Evolutionary conservation across 176 grass and related monocot species (phyloP).

Genomic region (Musa troglodytarum): DNA sequence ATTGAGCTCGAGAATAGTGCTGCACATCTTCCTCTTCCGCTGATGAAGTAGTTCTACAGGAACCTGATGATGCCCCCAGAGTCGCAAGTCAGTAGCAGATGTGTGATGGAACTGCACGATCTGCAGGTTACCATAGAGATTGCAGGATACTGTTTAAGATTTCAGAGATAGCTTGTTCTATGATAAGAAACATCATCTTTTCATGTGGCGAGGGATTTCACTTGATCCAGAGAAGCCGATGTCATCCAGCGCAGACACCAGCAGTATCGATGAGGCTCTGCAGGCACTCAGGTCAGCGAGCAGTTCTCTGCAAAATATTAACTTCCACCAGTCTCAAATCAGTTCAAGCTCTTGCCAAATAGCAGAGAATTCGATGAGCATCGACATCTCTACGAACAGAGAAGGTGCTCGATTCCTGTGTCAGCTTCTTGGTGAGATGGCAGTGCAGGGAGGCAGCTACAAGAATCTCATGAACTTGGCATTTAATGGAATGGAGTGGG

Average conservation of each 20-base stretch:
- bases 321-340: constrained; percentile 21
- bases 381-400: constrained; percentile 37
- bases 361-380: constrained; percentile 57
- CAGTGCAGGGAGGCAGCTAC: constrained; percentile 27
- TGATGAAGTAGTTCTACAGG: too few relatives aligned
- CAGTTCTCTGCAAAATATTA: constrained; percentile 24
- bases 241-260: constrained; percentile 6
- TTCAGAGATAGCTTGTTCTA: too few relatives aligned
- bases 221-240: constrained; percentile 10
- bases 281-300: constrained; percentile 24
- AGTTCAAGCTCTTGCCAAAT: constrained; percentile 30
- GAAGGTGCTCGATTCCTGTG: constrained; percentile 33
- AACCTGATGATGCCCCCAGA: too few relatives aligned
- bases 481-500: constrained; percentile 77
- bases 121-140: too few relatives aligned
- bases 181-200: background rate
- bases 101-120: too few relatives aligned
- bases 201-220: background rate
- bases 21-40: background rate
- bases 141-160: too few relatives aligned
- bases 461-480: constrained; percentile 44
- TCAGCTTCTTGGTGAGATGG: constrained; percentile 46
- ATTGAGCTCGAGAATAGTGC: background rate
- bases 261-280: constrained; percentile 25
- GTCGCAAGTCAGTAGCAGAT: too few relatives aligned